Evolutionary conservation across 1,139 yeast genomes (phyloP).

Genomic region (Sugiyamaella castrensis): DNA sequence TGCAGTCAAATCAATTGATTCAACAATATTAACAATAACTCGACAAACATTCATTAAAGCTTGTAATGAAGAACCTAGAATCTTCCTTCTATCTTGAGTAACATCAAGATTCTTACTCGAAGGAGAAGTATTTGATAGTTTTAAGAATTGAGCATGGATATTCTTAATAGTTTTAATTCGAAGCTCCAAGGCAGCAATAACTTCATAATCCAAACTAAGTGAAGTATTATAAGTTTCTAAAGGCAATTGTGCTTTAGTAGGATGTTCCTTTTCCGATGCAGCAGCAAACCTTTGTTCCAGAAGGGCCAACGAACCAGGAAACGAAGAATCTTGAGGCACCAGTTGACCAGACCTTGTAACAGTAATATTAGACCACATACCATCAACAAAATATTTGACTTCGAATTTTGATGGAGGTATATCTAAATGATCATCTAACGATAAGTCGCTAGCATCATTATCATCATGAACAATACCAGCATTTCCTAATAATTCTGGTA

Average conservation of each 20-base stretch:
- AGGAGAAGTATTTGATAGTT: constrained; percentile 13
- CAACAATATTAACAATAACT: constrained; percentile 29
- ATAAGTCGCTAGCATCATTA: no score
- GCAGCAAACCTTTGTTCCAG: constrained; percentile 10
- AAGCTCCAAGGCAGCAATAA: constrained; percentile 21
- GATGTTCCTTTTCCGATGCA: constrained; percentile 1
- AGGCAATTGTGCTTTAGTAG: constrained; percentile 12
- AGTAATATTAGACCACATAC: constrained; percentile 25
- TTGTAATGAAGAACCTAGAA: constrained; percentile 24
- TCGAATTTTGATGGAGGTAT: constrained; percentile 22
- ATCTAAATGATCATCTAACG: constrained; percentile 17
- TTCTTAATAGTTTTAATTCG: constrained; percentile 19
- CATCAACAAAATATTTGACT: constrained; percentile 28
- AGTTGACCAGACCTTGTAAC: constrained; percentile 24
- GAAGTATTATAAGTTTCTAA: constrained; percentile 25
- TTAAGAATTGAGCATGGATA: constrained; percentile 15
- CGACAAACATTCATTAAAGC: constrained; percentile 24
- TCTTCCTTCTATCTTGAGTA: constrained; percentile 24
- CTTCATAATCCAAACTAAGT: constrained; percentile 24
- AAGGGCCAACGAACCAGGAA: constrained; percentile 8
- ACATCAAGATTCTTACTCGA: constrained; percentile 16
- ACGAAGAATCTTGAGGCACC: constrained; percentile 12
- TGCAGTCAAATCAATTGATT: constrained; percentile 32
- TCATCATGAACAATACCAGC: neutral
- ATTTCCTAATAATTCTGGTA: neutral